Evolutionary conservation across 139 green algal species (phyloP).

Genomic region (Coelastrella sp.): DNA sequence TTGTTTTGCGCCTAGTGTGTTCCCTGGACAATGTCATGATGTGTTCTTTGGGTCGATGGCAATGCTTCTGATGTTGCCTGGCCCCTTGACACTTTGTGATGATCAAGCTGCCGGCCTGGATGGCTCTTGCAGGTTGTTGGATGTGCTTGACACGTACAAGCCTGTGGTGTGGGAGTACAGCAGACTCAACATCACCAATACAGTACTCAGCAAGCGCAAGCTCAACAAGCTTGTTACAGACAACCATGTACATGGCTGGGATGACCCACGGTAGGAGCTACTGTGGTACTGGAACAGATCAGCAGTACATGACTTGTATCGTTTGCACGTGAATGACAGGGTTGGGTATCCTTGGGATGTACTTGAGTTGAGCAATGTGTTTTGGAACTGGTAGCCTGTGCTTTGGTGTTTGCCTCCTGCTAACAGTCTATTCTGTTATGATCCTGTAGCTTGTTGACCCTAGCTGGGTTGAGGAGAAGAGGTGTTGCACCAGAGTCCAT

Average conservation of each 20-base stretch:
- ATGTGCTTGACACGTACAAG: slow-evolving; percentile 95
- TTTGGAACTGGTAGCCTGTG: too few species aligned
- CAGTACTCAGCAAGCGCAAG: slow-evolving; percentile 98
- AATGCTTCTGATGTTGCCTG: too few species aligned
- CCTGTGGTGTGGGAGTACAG: slow-evolving; percentile 98
- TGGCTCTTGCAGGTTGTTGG: slow-evolving; percentile 66
- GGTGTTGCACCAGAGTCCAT: slow-evolving; percentile 89
- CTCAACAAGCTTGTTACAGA: slow-evolving; percentile 92
- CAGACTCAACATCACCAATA: slow-evolving; percentile 97
- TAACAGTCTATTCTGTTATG: neutral
- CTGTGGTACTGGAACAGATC: neutral
- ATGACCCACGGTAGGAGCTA: slow-evolving; percentile 82
- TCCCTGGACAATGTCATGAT: too few species aligned
- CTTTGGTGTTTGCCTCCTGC: too few species aligned
- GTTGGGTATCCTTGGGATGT: too few species aligned
- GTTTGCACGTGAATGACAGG: too few species aligned
- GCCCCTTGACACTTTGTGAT: neutral
- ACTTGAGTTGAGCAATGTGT: too few species aligned
- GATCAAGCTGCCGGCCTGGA: neutral
- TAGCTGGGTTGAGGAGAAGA: slow-evolving; percentile 90
- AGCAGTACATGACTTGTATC: neutral
- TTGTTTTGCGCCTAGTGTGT: too few species aligned
- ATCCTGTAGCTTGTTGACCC: slow-evolving; percentile 81
- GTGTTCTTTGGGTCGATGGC: too few species aligned
- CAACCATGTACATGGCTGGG: slow-evolving; percentile 91